Conservation (phyloP, 805 yeast genomes). For the Metschnikowia colocasiae region DNA sequence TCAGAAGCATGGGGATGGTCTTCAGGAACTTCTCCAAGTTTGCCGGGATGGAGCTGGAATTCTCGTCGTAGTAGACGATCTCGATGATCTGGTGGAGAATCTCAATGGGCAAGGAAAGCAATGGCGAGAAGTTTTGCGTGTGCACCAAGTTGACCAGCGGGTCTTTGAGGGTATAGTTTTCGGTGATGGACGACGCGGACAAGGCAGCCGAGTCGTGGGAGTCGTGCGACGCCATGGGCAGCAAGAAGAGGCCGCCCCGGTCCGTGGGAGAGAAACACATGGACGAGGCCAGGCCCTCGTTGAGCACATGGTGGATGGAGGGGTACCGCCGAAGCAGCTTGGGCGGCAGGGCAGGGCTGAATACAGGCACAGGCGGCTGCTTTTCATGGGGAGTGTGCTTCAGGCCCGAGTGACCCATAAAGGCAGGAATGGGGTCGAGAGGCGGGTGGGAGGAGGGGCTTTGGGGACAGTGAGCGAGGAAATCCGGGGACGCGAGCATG, state of each 20-base stretch:
- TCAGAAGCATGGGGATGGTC: conserved; percentile 53
- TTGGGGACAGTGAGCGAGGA: neutral
- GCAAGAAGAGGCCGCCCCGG: conserved; percentile 17
- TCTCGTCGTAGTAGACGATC: conserved; percentile 52
- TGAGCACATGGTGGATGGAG: conserved; percentile 2
- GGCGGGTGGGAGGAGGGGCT: neutral
- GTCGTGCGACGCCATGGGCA: conserved; percentile 17
- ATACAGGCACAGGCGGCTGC: neutral
- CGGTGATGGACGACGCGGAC: conserved; percentile 17
- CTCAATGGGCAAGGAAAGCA: conserved; percentile 49
- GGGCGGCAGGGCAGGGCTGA: neutral
- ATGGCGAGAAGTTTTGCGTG: conserved; percentile 17
- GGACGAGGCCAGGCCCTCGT: conserved; percentile 3
- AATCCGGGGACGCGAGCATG: conserved; percentile 5
- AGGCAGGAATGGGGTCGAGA: conserved; percentile 7
- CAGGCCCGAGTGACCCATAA: conserved; percentile 19
- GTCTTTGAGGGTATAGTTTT: conserved; percentile 17
- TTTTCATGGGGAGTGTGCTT: neutral
- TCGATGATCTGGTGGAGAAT: conserved; percentile 53
- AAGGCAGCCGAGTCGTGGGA: conserved; percentile 1
- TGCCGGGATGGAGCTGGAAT: conserved; percentile 48
- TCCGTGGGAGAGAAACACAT: conserved; percentile 14
- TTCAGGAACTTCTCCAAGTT: conserved; percentile 50
- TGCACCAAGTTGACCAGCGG: conserved; percentile 14
- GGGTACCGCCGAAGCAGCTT: neutral